phyloP scores from a whole-genome alignment of 768 basidiomycete genomes.

The Podaxis mareebaensis region DNA sequence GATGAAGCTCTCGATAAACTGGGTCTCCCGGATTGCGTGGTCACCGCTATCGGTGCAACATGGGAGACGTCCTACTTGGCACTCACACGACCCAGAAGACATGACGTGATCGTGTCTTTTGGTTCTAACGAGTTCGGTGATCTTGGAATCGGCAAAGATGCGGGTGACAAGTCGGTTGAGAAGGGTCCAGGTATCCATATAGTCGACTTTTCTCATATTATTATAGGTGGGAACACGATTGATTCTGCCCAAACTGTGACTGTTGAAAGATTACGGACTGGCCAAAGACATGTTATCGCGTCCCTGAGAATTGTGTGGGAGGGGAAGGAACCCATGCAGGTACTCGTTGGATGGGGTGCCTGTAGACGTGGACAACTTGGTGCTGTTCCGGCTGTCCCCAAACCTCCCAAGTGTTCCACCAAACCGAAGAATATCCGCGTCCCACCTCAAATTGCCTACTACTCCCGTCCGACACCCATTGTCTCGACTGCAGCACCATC shows the following conservation, averaged over 20 bases:
- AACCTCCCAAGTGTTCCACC: neutral
- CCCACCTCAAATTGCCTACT: neutral
- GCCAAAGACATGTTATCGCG: slow-evolving; percentile 72
- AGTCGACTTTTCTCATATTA: slow-evolving; percentile 44
- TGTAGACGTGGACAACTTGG: slow-evolving; percentile 87
- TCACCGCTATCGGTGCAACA: slow-evolving; percentile 56
- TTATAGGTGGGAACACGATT: slow-evolving; percentile 25
- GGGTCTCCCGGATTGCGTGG: slow-evolving; percentile 41
- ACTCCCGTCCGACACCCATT: slow-evolving; percentile 28
- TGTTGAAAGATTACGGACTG: slow-evolving; percentile 54
- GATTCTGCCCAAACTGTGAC: slow-evolving; percentile 23
- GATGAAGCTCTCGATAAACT: slow-evolving; percentile 32
- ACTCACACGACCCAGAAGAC: slow-evolving; percentile 39
- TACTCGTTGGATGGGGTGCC: slow-evolving; percentile 79
- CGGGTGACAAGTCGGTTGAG: slow-evolving; percentile 1
- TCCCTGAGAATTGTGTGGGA: slow-evolving; percentile 33
- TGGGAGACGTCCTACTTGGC: slow-evolving; percentile 89
- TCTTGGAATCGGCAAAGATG: slow-evolving; percentile 54
- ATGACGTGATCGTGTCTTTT: slow-evolving; percentile 71
- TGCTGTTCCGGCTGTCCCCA: slow-evolving; percentile 15
- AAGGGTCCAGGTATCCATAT: slow-evolving; percentile 33
- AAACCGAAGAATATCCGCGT: neutral
- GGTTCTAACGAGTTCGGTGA: slow-evolving; percentile 87
- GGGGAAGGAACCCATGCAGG: slow-evolving; percentile 22
- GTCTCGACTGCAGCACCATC: slow-evolving; percentile 30